phyloP scores from a whole-genome alignment of 176 grass and related monocot species.

The Hsuehochloa calcarea region DNA sequence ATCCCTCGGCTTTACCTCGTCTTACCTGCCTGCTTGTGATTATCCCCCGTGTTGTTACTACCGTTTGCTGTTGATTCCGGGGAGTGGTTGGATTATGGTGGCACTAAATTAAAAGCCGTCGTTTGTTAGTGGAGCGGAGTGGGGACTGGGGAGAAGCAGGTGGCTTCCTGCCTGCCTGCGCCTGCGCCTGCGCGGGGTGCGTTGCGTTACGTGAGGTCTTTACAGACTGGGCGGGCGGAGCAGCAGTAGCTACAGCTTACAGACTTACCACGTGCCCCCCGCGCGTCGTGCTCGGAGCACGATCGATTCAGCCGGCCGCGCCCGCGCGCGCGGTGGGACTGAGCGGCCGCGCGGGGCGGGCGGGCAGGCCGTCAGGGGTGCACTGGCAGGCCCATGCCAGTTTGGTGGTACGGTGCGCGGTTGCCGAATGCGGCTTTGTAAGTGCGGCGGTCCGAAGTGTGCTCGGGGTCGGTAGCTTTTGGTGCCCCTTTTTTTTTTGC shows the following conservation, averaged over 20 bases:
- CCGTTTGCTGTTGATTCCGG: neutral
- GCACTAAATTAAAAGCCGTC: slow-evolving; percentile 21
- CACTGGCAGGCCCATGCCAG: too few species aligned
- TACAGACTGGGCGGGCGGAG: neutral
- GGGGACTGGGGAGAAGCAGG: slow-evolving; percentile 18
- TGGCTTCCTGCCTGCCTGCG: too few species aligned
- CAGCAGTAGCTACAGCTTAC: neutral
- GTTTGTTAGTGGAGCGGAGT: slow-evolving; percentile 31
- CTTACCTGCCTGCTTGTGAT: neutral
- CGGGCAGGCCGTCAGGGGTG: too few species aligned
- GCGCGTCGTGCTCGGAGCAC: neutral
- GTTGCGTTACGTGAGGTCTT: neutral
- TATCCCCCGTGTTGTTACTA: slow-evolving; percentile 12
- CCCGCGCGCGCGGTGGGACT: neutral
- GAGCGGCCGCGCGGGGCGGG: too few species aligned
- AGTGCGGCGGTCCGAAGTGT: neutral
- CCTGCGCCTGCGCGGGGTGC: neutral
- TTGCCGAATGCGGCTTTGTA: neutral
- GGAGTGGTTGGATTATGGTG: slow-evolving; percentile 38
- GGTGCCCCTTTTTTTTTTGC: neutral
- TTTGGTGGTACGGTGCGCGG: neutral
- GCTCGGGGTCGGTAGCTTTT: neutral
- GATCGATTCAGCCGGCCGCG: neutral
- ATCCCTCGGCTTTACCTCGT: neutral
- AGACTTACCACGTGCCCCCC: neutral